Evolutionary conservation across 176 grass and related monocot genomes (phyloP).

Genomic region (Zea mays): Zm-B73-REFERENCE-NAM-5.0 NC_050104.1:131846001-131846500

Average conservation of each 20-base stretch:
- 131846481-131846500: too few relatives aligned
- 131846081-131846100: constrained; percentile 48
- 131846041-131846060: constrained; percentile 53
- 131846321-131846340: constrained; percentile 23
- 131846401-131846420: too few relatives aligned
- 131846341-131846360: too few relatives aligned
- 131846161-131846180: constrained; percentile 27
- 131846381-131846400: too few relatives aligned
- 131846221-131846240: constrained; percentile 61
- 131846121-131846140: constrained; percentile 58
- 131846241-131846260: constrained; percentile 50
- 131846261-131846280: constrained; percentile 62
- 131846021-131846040: constrained; percentile 51
- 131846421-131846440: too few relatives aligned
- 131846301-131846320: constrained; percentile 72
- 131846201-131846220: constrained; percentile 47
- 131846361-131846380: too few relatives aligned
- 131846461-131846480: too few relatives aligned
- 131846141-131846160: constrained; percentile 47
- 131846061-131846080: constrained; percentile 41
- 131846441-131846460: too few relatives aligned
- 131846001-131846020: constrained; percentile 37
- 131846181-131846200: constrained; percentile 68
- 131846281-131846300: constrained; percentile 67
- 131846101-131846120: constrained; percentile 65